A percentile compares a stretch with the other conserved stretches of the same genome.
Evolutionary conservation across 805 yeast genomes (phyloP).

Genomic region (Pichia insulana): DNA sequence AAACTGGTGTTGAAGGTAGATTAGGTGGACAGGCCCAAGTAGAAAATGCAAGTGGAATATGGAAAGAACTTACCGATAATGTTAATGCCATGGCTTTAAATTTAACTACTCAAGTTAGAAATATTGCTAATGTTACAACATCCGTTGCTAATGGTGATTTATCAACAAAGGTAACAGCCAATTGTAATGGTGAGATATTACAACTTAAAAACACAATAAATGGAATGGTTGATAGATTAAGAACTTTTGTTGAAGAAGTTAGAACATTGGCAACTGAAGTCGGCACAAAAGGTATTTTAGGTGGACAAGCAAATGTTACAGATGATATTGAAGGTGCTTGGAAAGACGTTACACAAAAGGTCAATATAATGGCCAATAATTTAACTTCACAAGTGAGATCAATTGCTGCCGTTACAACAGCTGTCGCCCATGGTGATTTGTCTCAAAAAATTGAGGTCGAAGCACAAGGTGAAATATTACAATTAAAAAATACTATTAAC

Average conservation of each 20-base stretch:
- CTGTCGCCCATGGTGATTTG: slow-evolving; percentile 85
- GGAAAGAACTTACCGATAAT: slow-evolving; percentile 82
- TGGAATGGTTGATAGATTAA: slow-evolving; percentile 81
- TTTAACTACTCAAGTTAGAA: slow-evolving; percentile 80
- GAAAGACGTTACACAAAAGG: slow-evolving; percentile 84
- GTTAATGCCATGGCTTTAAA: slow-evolving; percentile 87
- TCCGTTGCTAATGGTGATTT: slow-evolving; percentile 82
- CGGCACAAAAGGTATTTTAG: slow-evolving; percentile 74
- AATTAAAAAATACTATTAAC: slow-evolving; percentile 77
- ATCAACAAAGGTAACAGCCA: slow-evolving; percentile 77
- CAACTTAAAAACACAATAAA: slow-evolving; percentile 78
- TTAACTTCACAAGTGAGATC: slow-evolving; percentile 83
- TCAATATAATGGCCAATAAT: slow-evolving; percentile 81
- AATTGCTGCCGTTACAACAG: slow-evolving; percentile 84
- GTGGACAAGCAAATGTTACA: slow-evolving; percentile 82
- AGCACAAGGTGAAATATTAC: slow-evolving; percentile 85
- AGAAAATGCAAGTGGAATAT: slow-evolving; percentile 73
- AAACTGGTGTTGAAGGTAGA: slow-evolving; percentile 84
- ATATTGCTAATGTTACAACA: slow-evolving; percentile 79
- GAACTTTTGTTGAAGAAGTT: slow-evolving; percentile 75
- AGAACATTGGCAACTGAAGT: slow-evolving; percentile 85
- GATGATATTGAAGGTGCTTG: slow-evolving; percentile 86
- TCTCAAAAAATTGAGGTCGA: slow-evolving; percentile 80
- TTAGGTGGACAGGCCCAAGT: slow-evolving; percentile 83
- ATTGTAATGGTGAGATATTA: slow-evolving; percentile 71